These are phyloP conservation scores for Achlya hypogyna DNA, from an alignment of 352 stramenopile genomes.

Conservation along the genomic window DNA sequence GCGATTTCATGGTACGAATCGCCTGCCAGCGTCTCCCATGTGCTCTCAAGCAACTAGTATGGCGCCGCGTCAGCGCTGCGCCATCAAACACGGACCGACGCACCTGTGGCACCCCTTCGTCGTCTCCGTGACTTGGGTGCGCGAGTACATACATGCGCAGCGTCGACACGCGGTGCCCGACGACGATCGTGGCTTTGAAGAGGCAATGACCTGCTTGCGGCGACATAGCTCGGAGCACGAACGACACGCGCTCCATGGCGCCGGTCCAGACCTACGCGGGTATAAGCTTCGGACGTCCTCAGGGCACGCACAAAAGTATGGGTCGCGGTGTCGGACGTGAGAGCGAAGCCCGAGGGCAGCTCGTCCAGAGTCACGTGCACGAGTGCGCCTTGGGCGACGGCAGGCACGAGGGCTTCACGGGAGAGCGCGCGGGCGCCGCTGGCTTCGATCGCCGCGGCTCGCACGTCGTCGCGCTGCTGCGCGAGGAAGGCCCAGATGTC, in stretches of 20 bases:
- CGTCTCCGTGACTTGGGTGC: constrained; percentile 30
- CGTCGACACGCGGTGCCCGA: constrained; percentile 53
- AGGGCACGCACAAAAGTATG: not conserved
- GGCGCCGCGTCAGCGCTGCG: too few species aligned
- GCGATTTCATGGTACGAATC: constrained; percentile 70
- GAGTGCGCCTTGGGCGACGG: constrained; percentile 31
- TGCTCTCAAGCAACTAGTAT: constrained; percentile 32
- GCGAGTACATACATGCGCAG: constrained; percentile 42
- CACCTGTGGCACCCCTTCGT: constrained; percentile 34
- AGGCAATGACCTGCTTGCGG: constrained; percentile 47
- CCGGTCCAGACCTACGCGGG: not conserved
- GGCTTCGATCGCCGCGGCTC: constrained; percentile 41
- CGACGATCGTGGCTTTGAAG: constrained; percentile 61
- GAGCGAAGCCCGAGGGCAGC: constrained; percentile 44
- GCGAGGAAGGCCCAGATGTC: constrained; percentile 65
- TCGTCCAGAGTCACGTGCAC: constrained; percentile 62
- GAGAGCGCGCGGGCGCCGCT: not conserved
- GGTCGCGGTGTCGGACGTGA: constrained; percentile 48
- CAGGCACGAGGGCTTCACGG: not conserved
- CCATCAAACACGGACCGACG: not conserved
- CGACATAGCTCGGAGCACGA: constrained; percentile 17
- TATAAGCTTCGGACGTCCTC: not conserved
- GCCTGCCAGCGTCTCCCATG: constrained; percentile 44
- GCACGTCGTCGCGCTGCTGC: constrained; percentile 50
- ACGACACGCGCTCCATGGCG: not conserved